phyloP scores from a whole-genome alignment of 2,329 filamentous ascomycete species.

The Onygenales sp. region DNA sequence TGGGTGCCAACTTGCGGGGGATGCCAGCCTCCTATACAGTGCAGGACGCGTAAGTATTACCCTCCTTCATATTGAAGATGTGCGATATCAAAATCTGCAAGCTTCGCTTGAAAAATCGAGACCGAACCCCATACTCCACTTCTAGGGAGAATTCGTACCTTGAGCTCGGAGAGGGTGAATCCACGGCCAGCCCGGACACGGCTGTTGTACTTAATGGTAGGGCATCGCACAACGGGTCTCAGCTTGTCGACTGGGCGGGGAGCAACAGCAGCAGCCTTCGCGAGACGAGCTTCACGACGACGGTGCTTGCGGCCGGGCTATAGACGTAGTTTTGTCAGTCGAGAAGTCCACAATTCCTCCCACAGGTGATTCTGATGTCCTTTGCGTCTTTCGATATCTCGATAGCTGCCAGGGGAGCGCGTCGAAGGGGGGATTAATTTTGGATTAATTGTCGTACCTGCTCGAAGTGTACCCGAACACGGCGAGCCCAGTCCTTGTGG shows the following conservation, averaged over 20 bases:
- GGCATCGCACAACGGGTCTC: conserved; percentile 93
- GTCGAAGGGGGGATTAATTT: not conserved
- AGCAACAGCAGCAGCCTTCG: conserved; percentile 90
- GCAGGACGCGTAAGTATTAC: not conserved
- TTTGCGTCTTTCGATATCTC: not conserved
- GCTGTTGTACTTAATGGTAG: conserved; percentile 98
- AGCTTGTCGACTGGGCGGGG: conserved; percentile 96
- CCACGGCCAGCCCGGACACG: conserved; percentile 92
- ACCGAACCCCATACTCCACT: not conserved
- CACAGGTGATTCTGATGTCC: not conserved
- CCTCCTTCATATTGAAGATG: too few species aligned
- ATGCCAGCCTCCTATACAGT: conserved; percentile 75
- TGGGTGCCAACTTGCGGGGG: conserved; percentile 84
- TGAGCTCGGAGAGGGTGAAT: conserved; percentile 95
- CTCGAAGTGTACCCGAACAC: conserved; percentile 98
- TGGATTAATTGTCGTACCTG: conserved; percentile 58
- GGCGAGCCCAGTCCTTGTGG: conserved; percentile 99
- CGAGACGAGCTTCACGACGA: conserved; percentile 81
- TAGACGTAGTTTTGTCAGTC: conserved; percentile 9
- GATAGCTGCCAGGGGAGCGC: not conserved
- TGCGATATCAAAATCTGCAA: too few species aligned
- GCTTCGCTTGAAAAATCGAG: not conserved
- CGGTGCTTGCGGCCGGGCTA: conserved; percentile 94
- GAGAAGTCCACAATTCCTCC: too few species aligned
- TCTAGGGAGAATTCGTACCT: conserved; percentile 55